Conservation (phyloP, 169 alveolate genomes). For the Babesia ovis region DNA sequence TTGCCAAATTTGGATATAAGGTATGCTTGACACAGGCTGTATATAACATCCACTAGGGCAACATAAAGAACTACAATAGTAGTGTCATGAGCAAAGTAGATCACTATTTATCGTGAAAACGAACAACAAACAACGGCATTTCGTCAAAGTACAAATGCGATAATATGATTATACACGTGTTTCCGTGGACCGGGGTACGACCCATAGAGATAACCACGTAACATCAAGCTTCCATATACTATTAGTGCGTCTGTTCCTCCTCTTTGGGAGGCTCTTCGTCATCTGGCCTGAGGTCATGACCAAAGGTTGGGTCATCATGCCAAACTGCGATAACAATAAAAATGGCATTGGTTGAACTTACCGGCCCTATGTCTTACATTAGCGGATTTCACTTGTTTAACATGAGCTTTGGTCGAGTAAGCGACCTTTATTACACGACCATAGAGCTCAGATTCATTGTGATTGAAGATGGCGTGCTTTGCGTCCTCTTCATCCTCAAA, state of each 20-base stretch:
- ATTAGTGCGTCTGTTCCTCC: neutral
- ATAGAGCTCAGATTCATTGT: conserved; percentile 75
- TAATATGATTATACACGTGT: neutral
- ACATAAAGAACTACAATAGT: no score
- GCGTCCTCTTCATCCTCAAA: conserved; percentile 81
- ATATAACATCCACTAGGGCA: no score
- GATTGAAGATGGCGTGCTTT: conserved; percentile 76
- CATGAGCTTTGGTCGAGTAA: conserved; percentile 67
- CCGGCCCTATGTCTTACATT: conserved; percentile 45
- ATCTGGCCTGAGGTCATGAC: conserved; percentile 42
- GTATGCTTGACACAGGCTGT: no score
- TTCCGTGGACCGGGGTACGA: no score
- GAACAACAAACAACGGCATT: no score
- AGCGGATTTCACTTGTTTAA: conserved; percentile 24
- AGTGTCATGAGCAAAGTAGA: no score
- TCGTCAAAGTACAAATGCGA: neutral
- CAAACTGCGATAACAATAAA: conserved; percentile 15
- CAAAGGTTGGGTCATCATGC: conserved; percentile 58
- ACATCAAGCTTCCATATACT: no score
- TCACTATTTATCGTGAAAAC: no score
- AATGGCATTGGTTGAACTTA: neutral
- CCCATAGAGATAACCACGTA: no score
- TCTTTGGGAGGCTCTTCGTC: conserved; percentile 19
- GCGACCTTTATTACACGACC: conserved; percentile 76
- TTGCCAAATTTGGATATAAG: conserved; percentile 7